phyloP scores from a whole-genome alignment of 805 yeast species.

The Osmozyma mogii region DNA sequence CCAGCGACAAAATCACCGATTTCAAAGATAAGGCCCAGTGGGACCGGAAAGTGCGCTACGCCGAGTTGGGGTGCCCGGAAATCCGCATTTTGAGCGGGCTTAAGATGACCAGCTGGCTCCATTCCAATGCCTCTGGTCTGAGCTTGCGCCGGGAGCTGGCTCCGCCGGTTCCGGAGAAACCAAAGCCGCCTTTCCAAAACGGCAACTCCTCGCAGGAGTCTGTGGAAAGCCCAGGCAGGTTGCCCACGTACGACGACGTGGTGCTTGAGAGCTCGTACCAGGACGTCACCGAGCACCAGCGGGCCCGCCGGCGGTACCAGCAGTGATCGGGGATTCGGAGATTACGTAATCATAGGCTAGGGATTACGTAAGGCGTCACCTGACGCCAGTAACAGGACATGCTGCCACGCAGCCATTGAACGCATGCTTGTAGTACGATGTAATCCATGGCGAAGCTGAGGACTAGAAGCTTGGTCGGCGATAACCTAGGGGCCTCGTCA shows the following conservation, averaged over 20 bases:
- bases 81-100: conserved; percentile 29
- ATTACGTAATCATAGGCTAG: too few species aligned
- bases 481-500: too few species aligned
- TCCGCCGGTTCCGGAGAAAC: conserved; percentile 1
- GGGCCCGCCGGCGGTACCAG: conserved; percentile 28
- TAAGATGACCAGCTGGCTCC: conserved; percentile 17
- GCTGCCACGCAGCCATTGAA: too few species aligned
- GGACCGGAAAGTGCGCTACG: too few species aligned
- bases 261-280: conserved; percentile 23
- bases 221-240: too few species aligned
- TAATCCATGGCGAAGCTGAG: too few species aligned
- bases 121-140: conserved; percentile 18
- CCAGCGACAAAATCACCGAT: conserved; percentile 17
- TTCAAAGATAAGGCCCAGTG: too few species aligned
- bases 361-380: too few species aligned
- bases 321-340: too few species aligned
- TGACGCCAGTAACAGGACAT: too few species aligned
- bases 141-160: conserved; percentile 10
- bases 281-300: conserved; percentile 23
- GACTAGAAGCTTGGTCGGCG: too few species aligned
- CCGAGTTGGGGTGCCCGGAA: conserved; percentile 16
- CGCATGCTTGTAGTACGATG: too few species aligned
- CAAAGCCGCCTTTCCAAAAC: conserved; percentile 1
- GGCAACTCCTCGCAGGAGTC: conserved; percentile 2
- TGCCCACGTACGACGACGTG: conserved; percentile 34